Evolutionary conservation across 257 asterid species (phyloP), one percentile per base, ranked within the genome.

Genomic region (Ilex aquifolium): DNA sequence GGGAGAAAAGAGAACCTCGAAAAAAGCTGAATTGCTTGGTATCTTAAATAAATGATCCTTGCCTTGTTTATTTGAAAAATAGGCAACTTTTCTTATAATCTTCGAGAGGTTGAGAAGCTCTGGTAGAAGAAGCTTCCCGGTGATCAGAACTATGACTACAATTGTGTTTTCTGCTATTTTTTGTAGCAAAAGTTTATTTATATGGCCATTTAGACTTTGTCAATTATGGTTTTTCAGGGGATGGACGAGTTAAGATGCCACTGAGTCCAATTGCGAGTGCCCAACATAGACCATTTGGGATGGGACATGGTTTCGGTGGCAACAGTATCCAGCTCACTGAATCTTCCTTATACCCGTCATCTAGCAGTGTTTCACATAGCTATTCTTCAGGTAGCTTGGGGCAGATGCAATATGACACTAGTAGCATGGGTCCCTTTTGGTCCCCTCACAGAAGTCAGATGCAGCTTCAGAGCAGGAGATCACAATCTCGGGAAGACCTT

Each of bases 401-500:
- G 31, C 80, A 76, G 70, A 71, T 82, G 71, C 87, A 73, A 61
- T 68, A 66, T 46, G 80, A 79, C 64, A 76, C 66, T 61, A 67
- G 48, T 55, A 73, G 57, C 57, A 70, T 65, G 44, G 81, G 82
- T 63, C 72, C 82, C 21, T 61, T 52, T 60, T 73, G 84, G 82
- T 68, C 82, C 31, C 84, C 82, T 7, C 79, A 73, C 66, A 61
- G 88, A 69, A 63, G 77, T 66, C 82, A 77, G 59, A 74, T 55
- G 30, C 79, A 69, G 46, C 79, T 73, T 29, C 82, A 77, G 65
- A 77, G 82, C 63, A 69, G 82, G 29, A 77, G 79, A 77, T 93
- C 99, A 32, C 97, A 87, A 69, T 93, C 97, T 57, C 82, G 97
- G 66, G 99, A 90, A 68, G 99, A 93, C 72, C 95, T 93, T 36